A percentile compares a stretch with the other conserved stretches of the same genome.
phyloP scores from a whole-genome alignment of 176 grass and related monocot species.

The Juncus effusus region DNA sequence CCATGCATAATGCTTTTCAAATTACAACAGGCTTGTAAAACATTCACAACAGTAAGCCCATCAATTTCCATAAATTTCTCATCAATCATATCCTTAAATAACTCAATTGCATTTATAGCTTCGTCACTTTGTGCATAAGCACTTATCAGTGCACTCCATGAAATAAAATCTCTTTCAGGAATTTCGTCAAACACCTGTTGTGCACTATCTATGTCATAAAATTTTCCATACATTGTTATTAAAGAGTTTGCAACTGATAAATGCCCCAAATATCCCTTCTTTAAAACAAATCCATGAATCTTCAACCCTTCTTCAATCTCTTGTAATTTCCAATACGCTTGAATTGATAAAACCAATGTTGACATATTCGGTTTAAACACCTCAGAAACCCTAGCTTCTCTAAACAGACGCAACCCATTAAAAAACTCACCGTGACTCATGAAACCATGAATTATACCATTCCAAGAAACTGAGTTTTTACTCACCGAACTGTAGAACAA shows the following conservation, averaged over 20 bases:
- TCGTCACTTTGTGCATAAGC: slow-evolving; percentile 16
- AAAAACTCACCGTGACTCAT: background rate
- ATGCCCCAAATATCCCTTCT: slow-evolving; percentile 18
- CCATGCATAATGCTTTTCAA: slow-evolving; percentile 9
- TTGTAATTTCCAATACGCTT: slow-evolving; percentile 26
- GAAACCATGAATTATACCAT: slow-evolving; percentile 33
- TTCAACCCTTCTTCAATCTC: slow-evolving; percentile 23
- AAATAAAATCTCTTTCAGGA: slow-evolving; percentile 27
- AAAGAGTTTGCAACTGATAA: slow-evolving; percentile 26
- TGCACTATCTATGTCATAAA: slow-evolving; percentile 7
- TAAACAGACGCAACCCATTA: background rate
- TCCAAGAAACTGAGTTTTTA: slow-evolving; percentile 36
- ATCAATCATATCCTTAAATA: slow-evolving; percentile 26
- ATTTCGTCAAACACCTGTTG: slow-evolving; percentile 33
- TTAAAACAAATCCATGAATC: slow-evolving; percentile 26
- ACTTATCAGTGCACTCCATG: slow-evolving; percentile 38
- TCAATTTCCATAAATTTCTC: slow-evolving; percentile 18
- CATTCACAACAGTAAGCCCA: slow-evolving; percentile 20
- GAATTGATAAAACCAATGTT: slow-evolving; percentile 24
- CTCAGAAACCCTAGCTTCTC: slow-evolving; percentile 1
- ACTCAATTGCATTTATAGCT: background rate
- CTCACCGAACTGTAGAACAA: slow-evolving; percentile 20
- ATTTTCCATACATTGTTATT: slow-evolving; percentile 27
- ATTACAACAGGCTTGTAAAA: slow-evolving; percentile 33
- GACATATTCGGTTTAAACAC: slow-evolving; percentile 31